Evolutionary conservation across 2,329 filamentous ascomycete genomes (phyloP), one percentile per base, ranked within the genome.

Genomic region (Endoconidiophora laricicola): DNA sequence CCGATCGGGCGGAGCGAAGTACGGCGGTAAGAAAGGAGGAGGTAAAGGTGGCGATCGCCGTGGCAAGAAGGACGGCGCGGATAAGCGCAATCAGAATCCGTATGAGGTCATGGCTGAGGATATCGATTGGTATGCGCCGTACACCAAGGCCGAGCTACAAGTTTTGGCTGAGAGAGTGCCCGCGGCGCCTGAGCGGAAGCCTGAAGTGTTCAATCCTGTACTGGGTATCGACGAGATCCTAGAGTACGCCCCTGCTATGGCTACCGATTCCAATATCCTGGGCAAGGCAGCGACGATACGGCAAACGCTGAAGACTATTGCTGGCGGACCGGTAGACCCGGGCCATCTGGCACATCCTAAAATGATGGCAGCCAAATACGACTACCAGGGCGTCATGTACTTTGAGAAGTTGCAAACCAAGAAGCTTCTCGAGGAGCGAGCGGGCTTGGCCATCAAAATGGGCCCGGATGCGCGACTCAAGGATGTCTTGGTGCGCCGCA

Each of bases 271-370:
- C 24, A 57, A 57, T 14, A 36, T 55, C 4, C 54, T 59, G 20
- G 58, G 63, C 45, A 60, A 59, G 14, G 54, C 56, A 40, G 62
- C 64, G 5, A 57, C 61, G 14, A 61, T 67, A 36, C 52, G 67
- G 51, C 57, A 61, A 52, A 65, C 60, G 48, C 60, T 68, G 46
- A 62, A 60, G 43, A 56, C 60, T 5, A 57, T 69, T 16, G 63
- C 60, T n/a, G 61, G 61, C 7, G 64, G 65, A 38, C 59, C 58
- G 37, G 57, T 65, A 39, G 62, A 61, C 49, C 54, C 57, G 39
- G 58, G 61, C 44, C 57, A 60, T 54, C 52, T 55, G 3, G 55
- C 64, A 52, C 59, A 61, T 52, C 52, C 60, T n/a, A 55, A 57
- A 12, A 56, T 58, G 55, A 59, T 60, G 49, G 65, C 60, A 9